These are phyloP conservation scores for Fusarium sp. DNA, from an alignment of 2,329 filamentous ascomycete genomes.

Conservation along the genomic window DNA sequence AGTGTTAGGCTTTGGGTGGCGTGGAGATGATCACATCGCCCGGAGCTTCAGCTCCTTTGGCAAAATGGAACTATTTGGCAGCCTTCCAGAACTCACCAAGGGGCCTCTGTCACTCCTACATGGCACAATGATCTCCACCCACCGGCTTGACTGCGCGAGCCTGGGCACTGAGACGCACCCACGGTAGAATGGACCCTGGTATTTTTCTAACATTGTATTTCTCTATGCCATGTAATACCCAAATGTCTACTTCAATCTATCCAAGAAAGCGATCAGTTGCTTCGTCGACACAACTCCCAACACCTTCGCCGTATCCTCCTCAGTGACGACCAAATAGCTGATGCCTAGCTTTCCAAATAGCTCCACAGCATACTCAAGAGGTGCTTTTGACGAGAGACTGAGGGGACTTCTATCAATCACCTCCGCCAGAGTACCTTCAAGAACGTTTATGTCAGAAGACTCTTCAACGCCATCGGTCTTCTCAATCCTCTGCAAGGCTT, in stretches of 20 bases:
- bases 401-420: constrained; percentile 5
- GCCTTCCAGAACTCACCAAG: constrained; percentile 28
- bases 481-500: not conserved
- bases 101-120: not conserved
- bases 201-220: not conserved
- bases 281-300: constrained; percentile 1
- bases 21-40: constrained; percentile 51
- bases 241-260: not conserved
- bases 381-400: not conserved
- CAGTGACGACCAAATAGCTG: not conserved
- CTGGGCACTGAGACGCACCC: accelerated
- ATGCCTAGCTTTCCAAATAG: constrained; percentile 12
- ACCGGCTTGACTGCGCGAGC: not conserved
- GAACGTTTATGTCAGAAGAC: not conserved
- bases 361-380: constrained; percentile 23
- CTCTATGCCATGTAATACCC: accelerated
- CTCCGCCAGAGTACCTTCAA: not conserved
- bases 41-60: constrained; percentile 55
- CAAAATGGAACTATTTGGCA: constrained; percentile 52
- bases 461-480: not conserved
- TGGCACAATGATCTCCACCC: not conserved
- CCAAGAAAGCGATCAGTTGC: not conserved
- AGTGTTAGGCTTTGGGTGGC: constrained; percentile 53
- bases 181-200: accelerated
- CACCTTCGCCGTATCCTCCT: constrained; percentile 10